Evolutionary conservation across 805 yeast genomes (phyloP), one percentile per base, ranked within the genome.

Genomic region (Blastobotrys mokoenaii): DNA sequence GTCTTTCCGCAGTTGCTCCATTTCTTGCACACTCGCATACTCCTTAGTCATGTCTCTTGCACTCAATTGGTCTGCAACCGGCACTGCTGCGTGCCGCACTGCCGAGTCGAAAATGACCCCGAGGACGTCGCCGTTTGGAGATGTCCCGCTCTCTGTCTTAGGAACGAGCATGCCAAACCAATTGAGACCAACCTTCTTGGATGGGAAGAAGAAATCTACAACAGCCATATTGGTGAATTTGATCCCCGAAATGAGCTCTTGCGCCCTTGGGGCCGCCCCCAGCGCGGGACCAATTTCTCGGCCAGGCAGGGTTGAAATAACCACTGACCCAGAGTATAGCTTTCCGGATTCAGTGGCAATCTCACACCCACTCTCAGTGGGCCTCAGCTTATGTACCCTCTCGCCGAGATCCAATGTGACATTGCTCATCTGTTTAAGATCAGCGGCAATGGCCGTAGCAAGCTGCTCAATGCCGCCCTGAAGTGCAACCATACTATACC

Each of bases 131-230:
- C 77, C 79, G 2, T 73, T 69, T 51, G 80, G 79, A 44, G 60
- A 55, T 22, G 27, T 4, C 27, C 27, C 27, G 8, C 27, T 22
- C 38, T 64, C 64, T 3, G 64, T 49, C 48, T 70, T 68, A 6
- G 98, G 98, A 8, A 89, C 83, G 40, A 90, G 71, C 54, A 83
- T 86, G 1, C 98, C 98, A 70, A 90, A 90, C 33, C 97, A 95
- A 47, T 73, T 70, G 36, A 46, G 46, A 14, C 57, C 60, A n/a
- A 64, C 62, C 53, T 66, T 66, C 40, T 57, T 62, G 34, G 59
- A 66, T 15, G 79, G 77, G 39, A 79, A 61, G 62, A 73, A 84
- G 30, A 84, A 68, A 55, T 93, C 89, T 17, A 80, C 84, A 45
- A 90, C 71, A 17, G 79, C 73, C 14, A 93, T 72, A n/a, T 68